Percentiles rank a stretch among this genome's conserved stretches.
Evolutionary conservation across 306 rosid genomes (phyloP).

Genomic region (Medicago ruthenica): DNA sequence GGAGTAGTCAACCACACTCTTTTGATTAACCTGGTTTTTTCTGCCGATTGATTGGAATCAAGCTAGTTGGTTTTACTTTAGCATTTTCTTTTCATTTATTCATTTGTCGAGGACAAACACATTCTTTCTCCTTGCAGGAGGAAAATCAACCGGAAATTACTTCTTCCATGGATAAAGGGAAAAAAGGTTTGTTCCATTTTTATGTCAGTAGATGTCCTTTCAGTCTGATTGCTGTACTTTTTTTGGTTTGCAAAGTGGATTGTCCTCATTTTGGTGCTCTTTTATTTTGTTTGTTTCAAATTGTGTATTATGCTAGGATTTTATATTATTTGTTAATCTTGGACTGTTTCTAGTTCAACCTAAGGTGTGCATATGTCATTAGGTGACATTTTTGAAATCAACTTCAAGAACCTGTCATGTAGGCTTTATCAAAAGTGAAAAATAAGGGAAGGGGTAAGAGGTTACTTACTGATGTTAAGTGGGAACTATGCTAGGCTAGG

Average conservation of each 20-base stretch:
- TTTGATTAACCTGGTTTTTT: background rate
- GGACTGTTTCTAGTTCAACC: slow-evolving; percentile 24
- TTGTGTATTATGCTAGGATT: slow-evolving; percentile 11
- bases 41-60: slow-evolving; percentile 15
- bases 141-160: slow-evolving; percentile 46
- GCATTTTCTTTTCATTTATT: slow-evolving; percentile 31
- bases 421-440: slow-evolving; percentile 16
- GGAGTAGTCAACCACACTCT: slow-evolving; percentile 5
- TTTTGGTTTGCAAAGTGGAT: background rate
- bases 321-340: slow-evolving; percentile 16
- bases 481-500: no score
- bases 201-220: slow-evolving; percentile 11
- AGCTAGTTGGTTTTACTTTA: slow-evolving; percentile 21
- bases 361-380: slow-evolving; percentile 21
- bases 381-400: slow-evolving; percentile 17
- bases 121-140: slow-evolving; percentile 61
- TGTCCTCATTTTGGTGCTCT: background rate
- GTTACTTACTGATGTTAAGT: background rate
- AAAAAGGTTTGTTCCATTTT: slow-evolving; percentile 60
- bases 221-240: slow-evolving; percentile 23
- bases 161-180: slow-evolving; percentile 54
- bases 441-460: background rate
- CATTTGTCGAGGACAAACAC: slow-evolving; percentile 22
- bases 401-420: slow-evolving; percentile 11
- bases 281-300: background rate